These are phyloP conservation scores for Brasilioporus rufonigricans DNA, from an alignment of 768 basidiomycete species.

Conservation along the genomic window DNA sequence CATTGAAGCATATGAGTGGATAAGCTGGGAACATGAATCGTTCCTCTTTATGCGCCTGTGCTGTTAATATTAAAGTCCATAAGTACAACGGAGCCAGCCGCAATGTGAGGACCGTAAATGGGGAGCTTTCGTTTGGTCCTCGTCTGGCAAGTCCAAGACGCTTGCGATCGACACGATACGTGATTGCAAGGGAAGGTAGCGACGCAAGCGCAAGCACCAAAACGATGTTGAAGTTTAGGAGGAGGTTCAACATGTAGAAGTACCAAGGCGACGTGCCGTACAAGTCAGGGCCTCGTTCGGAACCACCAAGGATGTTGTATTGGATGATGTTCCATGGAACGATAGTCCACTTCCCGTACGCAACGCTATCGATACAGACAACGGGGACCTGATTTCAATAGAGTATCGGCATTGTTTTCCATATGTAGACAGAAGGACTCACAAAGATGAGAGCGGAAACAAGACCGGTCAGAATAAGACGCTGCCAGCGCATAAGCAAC, in stretches of 20 bases:
- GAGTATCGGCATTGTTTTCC: background rate
- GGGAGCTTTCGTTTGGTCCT: conserved; percentile 65
- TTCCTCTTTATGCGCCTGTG: conserved; percentile 95
- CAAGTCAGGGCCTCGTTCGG: conserved; percentile 80
- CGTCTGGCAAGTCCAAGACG: conserved; percentile 60
- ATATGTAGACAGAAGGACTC: conserved; percentile 20
- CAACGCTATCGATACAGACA: conserved; percentile 76
- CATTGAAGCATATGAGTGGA: conserved; percentile 90
- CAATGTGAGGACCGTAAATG: conserved; percentile 71
- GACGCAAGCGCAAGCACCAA: conserved; percentile 78
- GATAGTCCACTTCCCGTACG: conserved; percentile 75
- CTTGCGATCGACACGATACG: conserved; percentile 70
- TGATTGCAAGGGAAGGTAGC: conserved; percentile 73
- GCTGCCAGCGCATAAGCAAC: conserved; percentile 59
- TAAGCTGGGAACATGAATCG: conserved; percentile 98
- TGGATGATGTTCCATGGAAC: conserved; percentile 92
- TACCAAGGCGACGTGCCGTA: conserved; percentile 89
- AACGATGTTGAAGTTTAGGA: conserved; percentile 92
- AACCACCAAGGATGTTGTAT: conserved; percentile 89
- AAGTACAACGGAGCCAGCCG: conserved; percentile 88
- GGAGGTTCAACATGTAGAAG: conserved; percentile 86
- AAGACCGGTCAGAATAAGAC: conserved; percentile 52
- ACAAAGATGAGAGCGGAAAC: conserved; percentile 64
- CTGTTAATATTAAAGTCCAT: conserved; percentile 79
- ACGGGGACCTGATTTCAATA: conserved; percentile 72